These are phyloP conservation scores for Fusarium sp. DNA, from an alignment of 2,329 filamentous ascomycete genomes.

Conservation along the genomic window DNA sequence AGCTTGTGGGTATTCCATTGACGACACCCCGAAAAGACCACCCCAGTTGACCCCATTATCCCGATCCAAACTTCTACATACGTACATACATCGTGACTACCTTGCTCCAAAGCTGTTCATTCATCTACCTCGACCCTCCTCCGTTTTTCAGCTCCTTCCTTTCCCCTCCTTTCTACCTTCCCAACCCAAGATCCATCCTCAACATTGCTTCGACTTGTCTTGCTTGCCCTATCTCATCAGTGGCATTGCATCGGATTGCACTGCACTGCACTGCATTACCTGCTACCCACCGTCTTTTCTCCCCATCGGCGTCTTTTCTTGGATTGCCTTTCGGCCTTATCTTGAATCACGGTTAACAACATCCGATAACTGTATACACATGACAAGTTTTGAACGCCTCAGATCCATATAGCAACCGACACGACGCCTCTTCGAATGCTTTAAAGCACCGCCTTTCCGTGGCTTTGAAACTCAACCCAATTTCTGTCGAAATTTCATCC, in stretches of 20 bases:
- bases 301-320: not conserved
- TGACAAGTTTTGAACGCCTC: slow-evolving; percentile 19
- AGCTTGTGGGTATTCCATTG: slow-evolving; percentile 39
- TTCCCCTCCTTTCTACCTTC: slow-evolving; percentile 21
- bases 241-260: not conserved
- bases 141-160: slow-evolving; percentile 24
- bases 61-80: slow-evolving; percentile 40
- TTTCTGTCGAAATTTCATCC: not conserved
- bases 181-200: slow-evolving; percentile 1
- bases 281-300: not conserved
- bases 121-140: slow-evolving; percentile 37
- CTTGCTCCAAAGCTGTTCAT: slow-evolving; percentile 24
- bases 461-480: not conserved
- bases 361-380: not conserved
- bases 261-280: not conserved
- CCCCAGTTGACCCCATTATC: slow-evolving; percentile 38
- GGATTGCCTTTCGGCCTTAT: not conserved
- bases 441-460: not conserved
- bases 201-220: slow-evolving; percentile 5
- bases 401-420: not conserved
- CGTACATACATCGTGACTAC: slow-evolving; percentile 38
- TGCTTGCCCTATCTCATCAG: not conserved
- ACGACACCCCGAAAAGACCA: slow-evolving; percentile 38
- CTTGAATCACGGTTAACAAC: not conserved
- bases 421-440: not conserved